A percentile compares a stretch with the other conserved stretches of the same genome.
Conservation (phyloP, 331 rosid species). For the Spiraea crenata region DNA sequence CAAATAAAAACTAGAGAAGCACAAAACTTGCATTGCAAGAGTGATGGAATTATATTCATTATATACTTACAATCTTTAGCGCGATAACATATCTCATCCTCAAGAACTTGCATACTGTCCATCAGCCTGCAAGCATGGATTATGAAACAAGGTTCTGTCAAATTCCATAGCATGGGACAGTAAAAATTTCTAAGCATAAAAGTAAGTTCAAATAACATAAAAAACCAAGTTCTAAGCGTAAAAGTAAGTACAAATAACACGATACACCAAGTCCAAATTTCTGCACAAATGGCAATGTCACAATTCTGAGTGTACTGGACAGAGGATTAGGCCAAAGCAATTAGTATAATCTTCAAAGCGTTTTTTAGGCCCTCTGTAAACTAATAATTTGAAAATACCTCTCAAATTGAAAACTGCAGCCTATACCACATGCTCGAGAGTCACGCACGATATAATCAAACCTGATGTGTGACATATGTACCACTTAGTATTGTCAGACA, state of each 20-base stretch:
- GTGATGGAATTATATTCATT: conserved; percentile 17
- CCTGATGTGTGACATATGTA: conserved; percentile 35
- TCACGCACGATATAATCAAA: conserved; percentile 85
- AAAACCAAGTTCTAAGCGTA: conserved; percentile 7
- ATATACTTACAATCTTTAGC: conserved; percentile 62
- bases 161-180: conserved; percentile 5
- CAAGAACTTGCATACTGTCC: conserved; percentile 70
- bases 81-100: conserved; percentile 63
- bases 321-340: conserved; percentile 24
- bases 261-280: conserved; percentile 13
- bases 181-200: conserved; percentile 3
- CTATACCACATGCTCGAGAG: conserved; percentile 72
- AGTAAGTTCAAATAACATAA: conserved; percentile 20
- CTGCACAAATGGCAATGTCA: conserved; percentile 12
- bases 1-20: conserved; percentile 20
- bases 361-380: conserved; percentile 18
- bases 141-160: conserved; percentile 10
- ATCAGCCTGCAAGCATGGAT: conserved; percentile 50
- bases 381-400: conserved; percentile 38
- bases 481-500: conserved; percentile 12
- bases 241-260: conserved; percentile 19
- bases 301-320: conserved; percentile 10
- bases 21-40: conserved; percentile 13
- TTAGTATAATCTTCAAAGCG: conserved; percentile 1
- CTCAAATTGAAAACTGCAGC: conserved; percentile 71